These are phyloP conservation scores for Xylaria sp. DNA, from an alignment of 2,329 filamentous ascomycete species.

Conservation along the genomic window DNA sequence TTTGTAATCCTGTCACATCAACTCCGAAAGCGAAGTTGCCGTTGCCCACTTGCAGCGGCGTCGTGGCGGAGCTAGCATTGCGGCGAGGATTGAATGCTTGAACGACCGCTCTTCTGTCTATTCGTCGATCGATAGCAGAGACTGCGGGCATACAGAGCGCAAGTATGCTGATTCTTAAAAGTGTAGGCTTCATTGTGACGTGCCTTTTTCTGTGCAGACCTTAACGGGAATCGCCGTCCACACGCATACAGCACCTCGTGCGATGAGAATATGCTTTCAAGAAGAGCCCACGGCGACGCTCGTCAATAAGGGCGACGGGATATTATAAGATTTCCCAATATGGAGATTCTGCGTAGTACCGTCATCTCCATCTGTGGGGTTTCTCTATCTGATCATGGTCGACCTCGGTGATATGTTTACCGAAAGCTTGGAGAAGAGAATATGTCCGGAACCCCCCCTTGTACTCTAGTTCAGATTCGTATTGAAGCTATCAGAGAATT, in stretches of 20 bases:
- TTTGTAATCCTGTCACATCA: constrained; percentile 60
- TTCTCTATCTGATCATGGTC: constrained; percentile 3
- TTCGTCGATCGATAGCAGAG: constrained; percentile 34
- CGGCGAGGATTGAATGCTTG: constrained; percentile 59
- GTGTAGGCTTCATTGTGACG: constrained; percentile 24
- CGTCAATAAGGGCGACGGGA: not conserved
- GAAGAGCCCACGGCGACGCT: not conserved
- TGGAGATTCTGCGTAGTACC: constrained; percentile 30
- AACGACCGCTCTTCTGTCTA: constrained; percentile 52
- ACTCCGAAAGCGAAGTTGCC: constrained; percentile 62
- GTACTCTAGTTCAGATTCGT: constrained; percentile 1
- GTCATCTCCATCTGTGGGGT: constrained; percentile 45
- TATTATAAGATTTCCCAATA: constrained; percentile 39
- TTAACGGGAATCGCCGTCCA: not conserved
- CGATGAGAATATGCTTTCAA: not conserved
- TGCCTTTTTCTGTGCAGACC: not conserved
- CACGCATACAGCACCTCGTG: not conserved
- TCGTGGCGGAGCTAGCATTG: constrained; percentile 60
- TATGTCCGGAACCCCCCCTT: not conserved
- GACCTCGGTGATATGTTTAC: constrained; percentile 35
- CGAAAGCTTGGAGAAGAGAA: constrained; percentile 25
- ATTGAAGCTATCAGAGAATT: not conserved
- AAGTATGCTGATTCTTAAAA: constrained; percentile 13
- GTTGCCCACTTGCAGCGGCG: constrained; percentile 64
- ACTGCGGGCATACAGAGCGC: constrained; percentile 14